Conservation (phyloP, 345 rosid species). For the Lepidium didymum region DNA sequence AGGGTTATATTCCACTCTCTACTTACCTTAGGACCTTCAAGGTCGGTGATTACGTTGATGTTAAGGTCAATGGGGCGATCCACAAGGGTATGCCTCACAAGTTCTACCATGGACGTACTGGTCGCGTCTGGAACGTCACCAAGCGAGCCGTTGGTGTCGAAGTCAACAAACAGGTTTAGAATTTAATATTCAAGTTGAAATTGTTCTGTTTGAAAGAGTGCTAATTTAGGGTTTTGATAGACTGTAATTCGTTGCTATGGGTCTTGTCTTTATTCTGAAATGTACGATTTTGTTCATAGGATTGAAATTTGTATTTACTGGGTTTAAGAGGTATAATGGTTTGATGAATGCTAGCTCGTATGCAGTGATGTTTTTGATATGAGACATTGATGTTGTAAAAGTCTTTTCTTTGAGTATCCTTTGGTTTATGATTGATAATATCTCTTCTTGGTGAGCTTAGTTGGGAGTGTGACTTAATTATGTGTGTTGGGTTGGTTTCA, state of each 20-base stretch:
- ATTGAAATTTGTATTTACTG: no score
- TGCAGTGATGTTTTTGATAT: not conserved
- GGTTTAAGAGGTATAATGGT: no score
- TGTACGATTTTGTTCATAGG: not conserved
- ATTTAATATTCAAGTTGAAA: not conserved
- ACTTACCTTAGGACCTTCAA: conserved; percentile 59
- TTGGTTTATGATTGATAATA: not conserved
- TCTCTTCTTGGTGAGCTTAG: not conserved
- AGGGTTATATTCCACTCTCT: conserved; percentile 61
- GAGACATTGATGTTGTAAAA: not conserved
- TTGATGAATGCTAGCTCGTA: no score
- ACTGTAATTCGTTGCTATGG: not conserved
- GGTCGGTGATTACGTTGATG: conserved; percentile 61
- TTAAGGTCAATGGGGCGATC: conserved; percentile 68
- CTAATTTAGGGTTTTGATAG: not conserved
- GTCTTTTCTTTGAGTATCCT: not conserved
- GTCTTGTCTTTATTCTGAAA: not conserved
- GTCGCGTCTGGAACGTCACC: conserved; percentile 72
- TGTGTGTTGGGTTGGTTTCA: not conserved
- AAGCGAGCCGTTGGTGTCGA: conserved; percentile 76
- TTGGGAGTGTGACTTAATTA: not conserved
- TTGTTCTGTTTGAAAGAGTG: not conserved
- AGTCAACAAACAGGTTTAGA: conserved; percentile 55
- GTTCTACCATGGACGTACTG: conserved; percentile 77
- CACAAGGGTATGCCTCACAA: conserved; percentile 86